Base-by-base conservation (phyloP, 2,329 filamentous ascomycete species). In the Xylariaceae sp. region DNA sequence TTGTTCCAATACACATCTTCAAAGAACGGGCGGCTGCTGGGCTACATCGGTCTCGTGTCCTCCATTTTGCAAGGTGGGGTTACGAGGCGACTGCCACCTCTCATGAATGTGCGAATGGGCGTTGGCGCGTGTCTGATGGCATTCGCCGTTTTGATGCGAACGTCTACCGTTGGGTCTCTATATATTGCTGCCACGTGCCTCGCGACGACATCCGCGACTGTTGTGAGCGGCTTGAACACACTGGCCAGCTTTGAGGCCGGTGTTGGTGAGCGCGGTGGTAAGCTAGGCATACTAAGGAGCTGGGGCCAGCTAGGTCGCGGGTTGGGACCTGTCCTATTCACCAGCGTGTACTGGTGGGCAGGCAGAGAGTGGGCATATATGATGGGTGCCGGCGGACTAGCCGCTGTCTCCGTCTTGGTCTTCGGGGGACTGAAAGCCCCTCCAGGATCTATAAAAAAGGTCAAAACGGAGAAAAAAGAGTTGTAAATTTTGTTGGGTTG, bases 321-420 rank as follows among this genome's bases (percentile, higher is more conserved):
- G 0, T 66, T 95, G 10, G 93, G 93, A 0, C 93, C 93, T 0
- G 66, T 98, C 4, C 69, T 95, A 27, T 98, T 98, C 64, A 97
- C 93, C 51, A 89, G 88, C 39, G 74, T 98, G 45, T 98, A 98
- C 70, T 98, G 93, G 93, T 98, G 93, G 93, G 91, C 89, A 6
- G 93, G 93, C 0, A 76, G 93, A 37, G 86, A 94, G 62, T 76
- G 83, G 10, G 93, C 93, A 2, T 98, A 97, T 66, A 75, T 74
- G 1, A 76, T 89, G 57, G 93, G 93, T 4, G 86, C 88, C 0
- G 74, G 80, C 11, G 90, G 89, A 5, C 95, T 97, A 72, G 67
- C 86, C 5, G 80, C 74, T 1, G 91, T 97, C 10, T 77, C 79
- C 36, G 75, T 74, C 10, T 67, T 89, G 20, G 88, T 86, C 0